Evolutionary conservation across 192 early-diverging fungal genomes (phyloP), one percentile per base, ranked within the genome.

Genomic region (Podochytrium sp.): DNA sequence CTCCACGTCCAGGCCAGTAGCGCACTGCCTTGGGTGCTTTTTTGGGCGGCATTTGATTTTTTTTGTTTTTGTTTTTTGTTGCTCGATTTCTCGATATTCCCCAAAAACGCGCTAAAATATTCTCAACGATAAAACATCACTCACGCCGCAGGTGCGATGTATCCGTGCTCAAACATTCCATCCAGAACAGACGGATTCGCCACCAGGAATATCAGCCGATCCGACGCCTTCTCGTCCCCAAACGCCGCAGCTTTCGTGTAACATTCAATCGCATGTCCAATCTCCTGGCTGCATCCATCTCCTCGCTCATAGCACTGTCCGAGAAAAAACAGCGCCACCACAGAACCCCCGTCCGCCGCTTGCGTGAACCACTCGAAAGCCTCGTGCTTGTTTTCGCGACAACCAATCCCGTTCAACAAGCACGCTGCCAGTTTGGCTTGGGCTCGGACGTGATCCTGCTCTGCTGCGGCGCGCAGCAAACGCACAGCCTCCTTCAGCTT

Each of bases 381-480:
- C 60, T 80, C 76, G 20, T 56, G 60, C 6, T 49, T 43, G 56
- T 81, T 71, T 16, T 34, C 32, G 3, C 34, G 18, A 52, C 78
- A 80, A 16, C 83, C 81, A 14, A 38, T 20, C 6, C 85, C 83
- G 41, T 77, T 30, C 50, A 81, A 27, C 14, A 83, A 61, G 27
- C 65, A 71, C 2, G 74, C 38, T 29, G 79, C 86, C 16, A 87
- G 75, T 42, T 76, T 70, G 6, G 64, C 39, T 64, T 87, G 86
- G 0, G 86, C 86, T 39, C 86, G 76, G 4, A 76, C 53, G 56
- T 87, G 86, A 38, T 84, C 79, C 58, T 89, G 81, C 43, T 90
- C 79, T 7, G 92, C 90, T 16, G 92, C 87, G 57, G 84, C 80
- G 23, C 87, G 76, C 61, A 93, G 87, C 79, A 92, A 87, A 40